phyloP scores from a whole-genome alignment of 345 rosid species.

The Acer saccharum region DNA sequence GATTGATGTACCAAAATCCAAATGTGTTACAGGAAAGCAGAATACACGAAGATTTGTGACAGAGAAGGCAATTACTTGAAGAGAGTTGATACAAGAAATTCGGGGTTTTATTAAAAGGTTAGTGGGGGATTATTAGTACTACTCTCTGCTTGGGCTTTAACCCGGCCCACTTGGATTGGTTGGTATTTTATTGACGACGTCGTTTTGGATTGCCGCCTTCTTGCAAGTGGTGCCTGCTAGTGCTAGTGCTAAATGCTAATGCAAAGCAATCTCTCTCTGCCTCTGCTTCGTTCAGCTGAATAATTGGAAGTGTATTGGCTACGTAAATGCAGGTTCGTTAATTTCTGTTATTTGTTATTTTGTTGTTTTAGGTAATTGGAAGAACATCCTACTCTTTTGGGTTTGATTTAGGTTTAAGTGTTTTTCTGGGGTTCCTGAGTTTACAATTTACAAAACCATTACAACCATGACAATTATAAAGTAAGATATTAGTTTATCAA shows the following conservation, averaged over 20 bases:
- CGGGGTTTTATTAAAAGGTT: neutral
- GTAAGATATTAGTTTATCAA: neutral
- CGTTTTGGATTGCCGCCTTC: neutral
- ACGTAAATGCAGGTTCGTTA: neutral
- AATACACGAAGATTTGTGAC: too few relatives aligned
- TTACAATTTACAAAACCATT: neutral
- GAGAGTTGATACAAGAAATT: too few relatives aligned
- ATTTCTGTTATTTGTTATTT: neutral
- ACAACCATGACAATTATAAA: too few relatives aligned
- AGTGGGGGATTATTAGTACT: neutral
- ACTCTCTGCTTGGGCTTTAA: neutral
- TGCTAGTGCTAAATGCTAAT: neutral
- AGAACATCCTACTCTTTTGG: neutral
- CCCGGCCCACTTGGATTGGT: neutral
- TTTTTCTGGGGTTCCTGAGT: neutral
- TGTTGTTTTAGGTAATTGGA: neutral
- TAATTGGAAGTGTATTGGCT: neutral
- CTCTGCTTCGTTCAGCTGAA: neutral
- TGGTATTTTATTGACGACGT: neutral
- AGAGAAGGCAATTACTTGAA: too few relatives aligned
- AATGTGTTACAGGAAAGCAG: too few relatives aligned
- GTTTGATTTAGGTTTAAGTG: neutral
- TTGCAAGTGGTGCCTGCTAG: too few relatives aligned
- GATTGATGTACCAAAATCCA: too few relatives aligned
- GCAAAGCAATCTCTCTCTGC: neutral